A percentile compares a stretch with the other conserved stretches of the same genome.
Conservation (phyloP, 495 filamentous ascomycete species). For the Aspergillus nanangensis region DNA sequence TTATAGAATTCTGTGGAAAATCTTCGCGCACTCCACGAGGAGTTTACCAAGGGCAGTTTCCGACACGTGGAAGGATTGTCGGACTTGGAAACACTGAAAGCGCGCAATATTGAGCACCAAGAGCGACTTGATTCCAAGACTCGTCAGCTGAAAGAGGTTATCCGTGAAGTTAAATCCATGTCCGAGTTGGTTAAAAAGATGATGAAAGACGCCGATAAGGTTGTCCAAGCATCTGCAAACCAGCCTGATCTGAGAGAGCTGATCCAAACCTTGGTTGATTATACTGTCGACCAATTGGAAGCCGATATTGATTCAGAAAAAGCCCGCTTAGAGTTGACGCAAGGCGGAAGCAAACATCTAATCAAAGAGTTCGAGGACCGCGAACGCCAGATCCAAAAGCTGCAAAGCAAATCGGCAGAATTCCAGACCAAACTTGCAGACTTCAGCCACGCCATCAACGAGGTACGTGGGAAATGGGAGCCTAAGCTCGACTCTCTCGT, state of each 20-base stretch:
- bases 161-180: slow-evolving; percentile 23
- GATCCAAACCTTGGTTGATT: slow-evolving; percentile 31
- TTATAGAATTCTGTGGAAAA: slow-evolving; percentile 51
- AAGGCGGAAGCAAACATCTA: slow-evolving; percentile 72
- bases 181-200: slow-evolving; percentile 30
- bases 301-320: slow-evolving; percentile 69
- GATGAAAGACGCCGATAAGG: slow-evolving; percentile 27
- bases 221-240: slow-evolving; percentile 6
- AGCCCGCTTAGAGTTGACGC: slow-evolving; percentile 71
- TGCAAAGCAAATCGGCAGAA: slow-evolving; percentile 44
- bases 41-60: slow-evolving; percentile 63
- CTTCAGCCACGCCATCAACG: slow-evolving; percentile 51
- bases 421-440: slow-evolving; percentile 43
- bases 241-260: slow-evolving; percentile 27
- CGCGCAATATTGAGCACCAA: slow-evolving; percentile 56
- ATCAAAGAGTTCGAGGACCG: slow-evolving; percentile 77
- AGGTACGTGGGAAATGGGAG: slow-evolving; percentile 67
- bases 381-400: slow-evolving; percentile 49
- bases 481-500: slow-evolving; percentile 76
- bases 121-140: slow-evolving; percentile 45
- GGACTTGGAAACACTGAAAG: slow-evolving; percentile 61
- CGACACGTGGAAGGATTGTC: slow-evolving; percentile 73
- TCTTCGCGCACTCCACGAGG: slow-evolving; percentile 56
- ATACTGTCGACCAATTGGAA: slow-evolving; percentile 61
- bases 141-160: slow-evolving; percentile 32